Percentiles rank a stretch among this genome's conserved stretches.
Evolutionary conservation across 345 rosid species (phyloP).

Genomic region (Stellera chamaejasme): DNA sequence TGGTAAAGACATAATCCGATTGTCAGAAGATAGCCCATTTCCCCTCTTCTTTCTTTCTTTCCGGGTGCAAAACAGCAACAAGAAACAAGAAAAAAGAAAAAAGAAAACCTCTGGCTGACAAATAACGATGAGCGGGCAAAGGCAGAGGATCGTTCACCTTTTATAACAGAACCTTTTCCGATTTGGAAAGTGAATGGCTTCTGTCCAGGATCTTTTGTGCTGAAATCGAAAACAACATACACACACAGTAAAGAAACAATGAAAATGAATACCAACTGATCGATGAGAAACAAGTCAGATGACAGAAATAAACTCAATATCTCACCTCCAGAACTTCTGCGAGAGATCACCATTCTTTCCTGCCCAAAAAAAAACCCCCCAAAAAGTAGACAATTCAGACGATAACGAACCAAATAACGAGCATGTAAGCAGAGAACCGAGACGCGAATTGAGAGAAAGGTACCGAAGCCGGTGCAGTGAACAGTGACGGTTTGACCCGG

Average conservation of each 20-base stretch:
- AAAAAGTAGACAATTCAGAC: neutral
- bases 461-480: conserved; percentile 70
- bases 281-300: neutral
- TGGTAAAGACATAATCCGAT: too few species aligned
- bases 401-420: neutral
- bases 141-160: conserved; percentile 30
- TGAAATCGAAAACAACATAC: conserved; percentile 18
- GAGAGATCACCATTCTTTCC: conserved; percentile 86
- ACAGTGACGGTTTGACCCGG: conserved; percentile 62
- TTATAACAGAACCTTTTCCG: conserved; percentile 76
- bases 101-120: neutral
- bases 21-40: too few species aligned
- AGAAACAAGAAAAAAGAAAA: neutral
- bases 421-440: neutral
- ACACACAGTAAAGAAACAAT: conserved; percentile 6
- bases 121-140: neutral
- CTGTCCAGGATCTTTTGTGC: conserved; percentile 87
- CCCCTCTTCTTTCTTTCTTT: neutral
- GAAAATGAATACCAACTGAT: neutral
- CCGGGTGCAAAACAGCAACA: neutral
- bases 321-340: conserved; percentile 91
- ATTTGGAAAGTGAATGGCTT: conserved; percentile 75
- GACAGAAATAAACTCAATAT: neutral
- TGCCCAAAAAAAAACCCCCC: conserved; percentile 23
- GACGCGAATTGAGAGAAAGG: conserved; percentile 9